phyloP scores from a whole-genome alignment of 2,329 filamentous ascomycete genomes.

The Pseudogymnoascus pannorum region DNA sequence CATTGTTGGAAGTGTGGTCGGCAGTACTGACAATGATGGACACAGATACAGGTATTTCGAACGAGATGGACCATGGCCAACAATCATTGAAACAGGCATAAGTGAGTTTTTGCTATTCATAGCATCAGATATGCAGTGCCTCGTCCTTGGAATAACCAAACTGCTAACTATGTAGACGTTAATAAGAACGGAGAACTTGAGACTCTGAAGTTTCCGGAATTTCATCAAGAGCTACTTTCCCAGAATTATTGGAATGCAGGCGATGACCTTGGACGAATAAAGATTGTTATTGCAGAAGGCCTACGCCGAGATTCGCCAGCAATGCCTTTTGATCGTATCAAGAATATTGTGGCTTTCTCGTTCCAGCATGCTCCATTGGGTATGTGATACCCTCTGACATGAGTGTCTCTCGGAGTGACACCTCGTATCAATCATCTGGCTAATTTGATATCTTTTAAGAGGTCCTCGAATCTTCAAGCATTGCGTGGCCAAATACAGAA shows the following conservation, averaged over 20 bases:
- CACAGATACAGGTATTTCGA: slow-evolving; percentile 48
- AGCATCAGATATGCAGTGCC: too few relatives aligned
- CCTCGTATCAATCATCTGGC: background rate
- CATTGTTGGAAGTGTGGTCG: slow-evolving; percentile 21
- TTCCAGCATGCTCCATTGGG: slow-evolving; percentile 79
- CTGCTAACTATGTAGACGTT: slow-evolving; percentile 16
- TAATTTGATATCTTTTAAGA: slow-evolving; percentile 40
- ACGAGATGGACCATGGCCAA: slow-evolving; percentile 43
- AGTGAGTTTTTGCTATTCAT: slow-evolving; percentile 31
- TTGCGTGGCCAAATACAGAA: slow-evolving; percentile 70
- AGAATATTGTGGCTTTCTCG: slow-evolving; percentile 69
- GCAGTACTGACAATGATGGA: slow-evolving; percentile 30
- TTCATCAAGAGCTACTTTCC: slow-evolving; percentile 60
- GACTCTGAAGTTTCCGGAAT: slow-evolving; percentile 63
- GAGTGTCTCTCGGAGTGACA: background rate
- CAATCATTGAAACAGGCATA: slow-evolving; percentile 35
- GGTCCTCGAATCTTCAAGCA: slow-evolving; percentile 62
- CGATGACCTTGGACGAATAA: slow-evolving; percentile 68
- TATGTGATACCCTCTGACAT: slow-evolving; percentile 34
- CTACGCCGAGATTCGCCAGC: slow-evolving; percentile 48
- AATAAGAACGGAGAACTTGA: slow-evolving; percentile 45
- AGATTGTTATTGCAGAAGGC: slow-evolving; percentile 67
- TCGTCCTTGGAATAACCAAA: background rate
- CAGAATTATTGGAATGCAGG: slow-evolving; percentile 65
- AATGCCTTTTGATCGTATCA: slow-evolving; percentile 56